Evolutionary conservation across 768 basidiomycete species (phyloP), one percentile per base, ranked within the genome.

Genomic region (Amanita subjunquillea): DNA sequence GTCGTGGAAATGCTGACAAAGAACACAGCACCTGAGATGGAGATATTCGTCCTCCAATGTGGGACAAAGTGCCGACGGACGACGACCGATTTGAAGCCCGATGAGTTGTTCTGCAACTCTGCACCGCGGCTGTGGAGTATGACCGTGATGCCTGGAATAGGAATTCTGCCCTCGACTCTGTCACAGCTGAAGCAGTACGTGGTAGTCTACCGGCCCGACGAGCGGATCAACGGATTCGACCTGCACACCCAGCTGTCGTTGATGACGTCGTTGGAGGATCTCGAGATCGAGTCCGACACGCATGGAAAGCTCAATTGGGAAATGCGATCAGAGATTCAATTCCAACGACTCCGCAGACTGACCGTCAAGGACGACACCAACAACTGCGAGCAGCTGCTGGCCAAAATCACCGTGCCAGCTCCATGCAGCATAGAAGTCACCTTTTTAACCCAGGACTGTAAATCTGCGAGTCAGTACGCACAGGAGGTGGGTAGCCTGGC

Each of bases 231-330:
- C 10, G 29, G 44, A 17, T 46, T 17, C 30, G 29, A 46, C 29
- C 44, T 46, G 0, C 17, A 46, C 27, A 6, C 12, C 3, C 29
- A 30, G 29, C 3, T 46, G n/a, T 46, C 29, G 7, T n/a, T 3
- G 29, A 46, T 46, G 44, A 30, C n/a, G 7, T 46, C 44, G 7
- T 17, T 46, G 29, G n/a, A 46, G 7, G 1, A 4, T 30, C 44
- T 46, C 44, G 44, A 46, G n/a, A 46, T 46, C 30, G 44, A 34
- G 6, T 46, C 44, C 6, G 44, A 46, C n/a, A n/a, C 44, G n/a
- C 6, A 9, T 7, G 15, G 8, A 30, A 29, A n/a, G 9, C 44
- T 30, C n/a, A 17, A 46, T 15, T 46, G 44, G 44, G 29, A 30
- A 17, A 7, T 1, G 1, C 44, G 30, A 20, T 4, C 7, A 3